Percentiles rank a stretch among this genome's conserved stretches.
Conservation (phyloP, 345 rosid species). For the Gossypium anomalum region DNA sequence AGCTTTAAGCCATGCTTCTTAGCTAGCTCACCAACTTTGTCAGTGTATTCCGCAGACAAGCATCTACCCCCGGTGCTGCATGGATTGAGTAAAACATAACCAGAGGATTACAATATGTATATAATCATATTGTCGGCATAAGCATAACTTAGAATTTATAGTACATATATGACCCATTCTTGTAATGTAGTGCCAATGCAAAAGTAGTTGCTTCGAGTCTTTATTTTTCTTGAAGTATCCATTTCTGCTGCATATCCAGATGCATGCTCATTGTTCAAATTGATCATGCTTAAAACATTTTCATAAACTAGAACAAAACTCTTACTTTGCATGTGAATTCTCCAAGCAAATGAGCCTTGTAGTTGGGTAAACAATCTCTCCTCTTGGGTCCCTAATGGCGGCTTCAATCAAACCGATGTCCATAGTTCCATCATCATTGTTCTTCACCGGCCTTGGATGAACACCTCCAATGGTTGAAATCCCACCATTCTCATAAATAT, state of each 20-base stretch:
- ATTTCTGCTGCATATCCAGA: not conserved
- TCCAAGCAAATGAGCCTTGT: slow-evolving; percentile 92
- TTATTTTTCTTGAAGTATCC: too few relatives aligned
- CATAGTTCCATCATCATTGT: slow-evolving; percentile 82
- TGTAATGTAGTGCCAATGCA: not conserved
- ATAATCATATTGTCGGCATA: not conserved
- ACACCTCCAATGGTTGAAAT: slow-evolving; percentile 90
- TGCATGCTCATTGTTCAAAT: not conserved
- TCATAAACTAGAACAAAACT: not conserved
- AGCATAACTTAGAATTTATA: not conserved
- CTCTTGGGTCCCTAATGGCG: slow-evolving; percentile 60
- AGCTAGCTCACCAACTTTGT: slow-evolving; percentile 78
- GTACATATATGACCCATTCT: not conserved
- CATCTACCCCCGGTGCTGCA: slow-evolving; percentile 88
- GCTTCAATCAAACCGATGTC: slow-evolving; percentile 66
- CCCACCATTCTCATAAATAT: slow-evolving; percentile 83
- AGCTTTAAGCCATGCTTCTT: slow-evolving; percentile 80
- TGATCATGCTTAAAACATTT: not conserved
- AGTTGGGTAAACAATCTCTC: slow-evolving; percentile 72
- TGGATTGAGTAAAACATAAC: slow-evolving; percentile 4
- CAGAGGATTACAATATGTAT: not conserved
- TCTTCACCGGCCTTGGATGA: slow-evolving; percentile 77
- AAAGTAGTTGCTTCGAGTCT: too few relatives aligned
- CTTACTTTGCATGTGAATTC: slow-evolving; percentile 92
- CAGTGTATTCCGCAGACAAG: slow-evolving; percentile 61